Conservation (phyloP, 2,329 filamentous ascomycete genomes). For the Pyricularia grisea region DNA sequence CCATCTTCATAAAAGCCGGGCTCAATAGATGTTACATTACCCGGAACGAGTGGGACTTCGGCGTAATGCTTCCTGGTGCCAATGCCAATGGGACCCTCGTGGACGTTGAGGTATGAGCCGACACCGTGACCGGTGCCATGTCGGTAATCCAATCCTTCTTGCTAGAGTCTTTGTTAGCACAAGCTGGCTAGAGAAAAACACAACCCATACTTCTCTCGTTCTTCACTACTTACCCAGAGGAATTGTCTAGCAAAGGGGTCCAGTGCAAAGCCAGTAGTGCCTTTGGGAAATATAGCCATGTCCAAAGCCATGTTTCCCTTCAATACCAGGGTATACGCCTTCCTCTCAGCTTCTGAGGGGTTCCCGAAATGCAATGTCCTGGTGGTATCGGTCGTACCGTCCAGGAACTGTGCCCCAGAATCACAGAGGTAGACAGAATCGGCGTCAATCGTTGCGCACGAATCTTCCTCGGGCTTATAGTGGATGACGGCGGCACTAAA, state of each 20-base stretch:
- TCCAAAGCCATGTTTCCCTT: constrained; percentile 92
- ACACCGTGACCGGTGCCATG: constrained; percentile 96
- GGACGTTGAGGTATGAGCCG: constrained; percentile 90
- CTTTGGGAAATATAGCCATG: constrained; percentile 81
- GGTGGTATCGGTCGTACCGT: constrained; percentile 94
- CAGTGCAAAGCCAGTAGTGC: constrained; percentile 86
- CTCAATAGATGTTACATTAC: constrained; percentile 93
- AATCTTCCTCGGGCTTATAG: constrained; percentile 79
- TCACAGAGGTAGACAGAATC: constrained; percentile 88
- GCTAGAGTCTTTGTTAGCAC: constrained; percentile 23
- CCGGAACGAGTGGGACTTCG: constrained; percentile 80
- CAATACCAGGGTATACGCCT: constrained; percentile 86
- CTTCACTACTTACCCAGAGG: constrained; percentile 59
- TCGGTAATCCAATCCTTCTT: constrained; percentile 82
- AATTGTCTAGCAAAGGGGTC: constrained; percentile 84
- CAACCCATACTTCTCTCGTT: background rate
- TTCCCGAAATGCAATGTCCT: constrained; percentile 85
- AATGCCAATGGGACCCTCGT: constrained; percentile 94
- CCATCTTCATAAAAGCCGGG: constrained; percentile 97
- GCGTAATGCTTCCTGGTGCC: constrained; percentile 86
- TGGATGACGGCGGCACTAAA: constrained; percentile 86
- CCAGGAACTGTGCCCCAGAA: constrained; percentile 90
- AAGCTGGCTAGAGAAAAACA: constrained; percentile 11
- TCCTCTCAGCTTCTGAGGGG: constrained; percentile 74
- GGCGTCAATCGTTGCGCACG: constrained; percentile 76